A percentile compares a stretch with the other conserved stretches of the same genome.
phyloP scores from a whole-genome alignment of 1,284 basidiomycete species.

The Trichosporon sp. region DNA sequence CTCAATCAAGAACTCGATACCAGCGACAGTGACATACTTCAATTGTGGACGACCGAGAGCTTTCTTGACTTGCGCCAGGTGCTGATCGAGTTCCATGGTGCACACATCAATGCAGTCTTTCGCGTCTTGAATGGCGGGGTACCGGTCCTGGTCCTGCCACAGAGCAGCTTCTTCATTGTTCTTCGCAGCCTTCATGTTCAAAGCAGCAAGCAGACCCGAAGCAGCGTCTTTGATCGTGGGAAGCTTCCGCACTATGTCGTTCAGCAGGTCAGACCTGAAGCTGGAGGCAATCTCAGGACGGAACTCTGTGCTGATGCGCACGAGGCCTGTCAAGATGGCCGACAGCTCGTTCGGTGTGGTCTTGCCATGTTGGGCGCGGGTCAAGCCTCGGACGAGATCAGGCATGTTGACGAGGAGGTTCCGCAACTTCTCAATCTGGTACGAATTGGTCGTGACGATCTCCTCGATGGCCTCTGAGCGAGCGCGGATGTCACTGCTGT shows the following conservation, averaged over 20 bases:
- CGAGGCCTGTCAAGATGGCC: conserved; percentile 67
- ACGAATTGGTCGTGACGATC: conserved; percentile 58
- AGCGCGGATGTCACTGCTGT: conserved; percentile 60
- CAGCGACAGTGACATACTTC: conserved; percentile 63
- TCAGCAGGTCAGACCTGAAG: conserved; percentile 63
- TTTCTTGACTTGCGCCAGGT: conserved; percentile 70
- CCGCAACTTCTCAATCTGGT: conserved; percentile 58
- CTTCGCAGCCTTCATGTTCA: conserved; percentile 62
- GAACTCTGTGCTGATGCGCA: conserved; percentile 66
- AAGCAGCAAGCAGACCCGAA: conserved; percentile 55
- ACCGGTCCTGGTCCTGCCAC: conserved; percentile 68
- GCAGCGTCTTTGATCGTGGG: conserved; percentile 61
- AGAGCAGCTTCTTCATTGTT: conserved; percentile 66
- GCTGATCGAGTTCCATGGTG: conserved; percentile 67
- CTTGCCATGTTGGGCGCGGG: conserved; percentile 83
- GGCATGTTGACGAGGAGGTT: conserved; percentile 68
- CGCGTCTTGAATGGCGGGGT: conserved; percentile 59
- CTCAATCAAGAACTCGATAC: conserved; percentile 74
- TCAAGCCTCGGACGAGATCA: conserved; percentile 82
- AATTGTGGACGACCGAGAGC: conserved; percentile 66
- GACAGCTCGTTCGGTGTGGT: conserved; percentile 80
- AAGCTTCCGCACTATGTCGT: conserved; percentile 63
- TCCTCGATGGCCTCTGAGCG: conserved; percentile 81
- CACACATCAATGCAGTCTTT: conserved; percentile 49
- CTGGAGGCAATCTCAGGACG: conserved; percentile 54